Base-by-base conservation (phyloP, 371 early-diverging fungal genomes). In the Rhizopus stolonifer region DNA sequence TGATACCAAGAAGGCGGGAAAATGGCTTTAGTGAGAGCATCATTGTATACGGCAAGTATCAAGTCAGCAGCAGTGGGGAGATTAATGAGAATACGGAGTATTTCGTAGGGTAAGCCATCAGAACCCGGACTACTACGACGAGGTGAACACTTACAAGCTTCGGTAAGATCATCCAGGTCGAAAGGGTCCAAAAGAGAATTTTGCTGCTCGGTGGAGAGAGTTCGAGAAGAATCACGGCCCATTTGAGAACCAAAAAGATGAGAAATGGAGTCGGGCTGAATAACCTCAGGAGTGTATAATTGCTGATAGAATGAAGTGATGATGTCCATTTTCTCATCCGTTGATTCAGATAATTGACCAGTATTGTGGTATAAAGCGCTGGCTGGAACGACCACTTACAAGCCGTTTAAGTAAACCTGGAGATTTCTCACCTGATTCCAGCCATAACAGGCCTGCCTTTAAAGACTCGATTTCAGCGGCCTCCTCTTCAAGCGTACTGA, bases 1-100 rank as follows among this genome's bases (percentile, higher is more conserved):
- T 54, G 18, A 17, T 32, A 23, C 54, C 63, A 63, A 11, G 54
- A 38, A 9, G 15, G 1, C 1, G 58, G 64, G 19, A 54, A 54
- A 7, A n/a, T 18, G 11, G 48, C 23, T 4, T 38, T 10, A 6
- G 26, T 3, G 10, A 49, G 24, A n/a, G 49, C 34, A 38, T 49
- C 38, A 3, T 49, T 49, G 22, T 23, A 49, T 5, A 49, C 45
- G 6, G 6, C 8, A 5, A 45, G 15, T 3, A 13, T 10, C 14
- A 33, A 17, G 0, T 15, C 25, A 18, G 8, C 1, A 21, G 24
- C 9, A n/a, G 3, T 8, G n/a, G 31, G 29, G 0, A 18, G 14
- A 1, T 19, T 2, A 1, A 56, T 21, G 6, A 25, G 46, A 1
- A 48, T 6, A 5, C 3, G 4, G 8, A 58, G 23, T 4, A 49